Percentiles rank a stretch among this genome's conserved stretches.
These are phyloP conservation scores for Ceratobasidium sp. DNA, from an alignment of 1,284 basidiomycete species.

Conservation along the genomic window DNA sequence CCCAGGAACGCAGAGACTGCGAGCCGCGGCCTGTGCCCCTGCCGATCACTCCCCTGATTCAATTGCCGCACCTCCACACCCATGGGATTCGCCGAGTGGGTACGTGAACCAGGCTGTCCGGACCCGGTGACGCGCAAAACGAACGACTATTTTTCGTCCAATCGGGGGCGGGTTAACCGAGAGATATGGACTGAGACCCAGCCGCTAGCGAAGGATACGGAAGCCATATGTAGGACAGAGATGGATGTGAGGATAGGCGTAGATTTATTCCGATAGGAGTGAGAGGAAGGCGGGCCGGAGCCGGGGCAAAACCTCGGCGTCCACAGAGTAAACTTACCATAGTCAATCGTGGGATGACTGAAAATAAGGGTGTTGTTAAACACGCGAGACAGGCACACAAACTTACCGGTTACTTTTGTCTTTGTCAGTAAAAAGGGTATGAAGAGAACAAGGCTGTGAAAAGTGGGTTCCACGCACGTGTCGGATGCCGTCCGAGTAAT, in stretches of 20 bases:
- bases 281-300: not conserved
- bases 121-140: not conserved
- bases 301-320: not conserved
- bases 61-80: not conserved
- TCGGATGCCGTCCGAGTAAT: not conserved
- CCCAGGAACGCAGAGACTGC: slow-evolving; percentile 1
- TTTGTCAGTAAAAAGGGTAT: not conserved
- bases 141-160: slow-evolving; percentile 8
- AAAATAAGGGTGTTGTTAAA: not conserved
- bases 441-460: not conserved
- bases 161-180: slow-evolving; percentile 2
- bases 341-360: no score
- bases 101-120: not conserved
- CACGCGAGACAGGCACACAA: not conserved
- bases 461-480: not conserved
- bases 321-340: no score
- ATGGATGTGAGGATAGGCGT: not conserved
- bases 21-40: slow-evolving; percentile 7
- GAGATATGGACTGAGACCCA: slow-evolving; percentile 1
- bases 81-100: not conserved
- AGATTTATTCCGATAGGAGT: not conserved
- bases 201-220: not conserved
- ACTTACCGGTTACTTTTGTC: not conserved
- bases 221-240: not conserved
- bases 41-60: not conserved